phyloP scores from a whole-genome alignment of 805 yeast genomes.

The Pichia thaimueangensis region DNA sequence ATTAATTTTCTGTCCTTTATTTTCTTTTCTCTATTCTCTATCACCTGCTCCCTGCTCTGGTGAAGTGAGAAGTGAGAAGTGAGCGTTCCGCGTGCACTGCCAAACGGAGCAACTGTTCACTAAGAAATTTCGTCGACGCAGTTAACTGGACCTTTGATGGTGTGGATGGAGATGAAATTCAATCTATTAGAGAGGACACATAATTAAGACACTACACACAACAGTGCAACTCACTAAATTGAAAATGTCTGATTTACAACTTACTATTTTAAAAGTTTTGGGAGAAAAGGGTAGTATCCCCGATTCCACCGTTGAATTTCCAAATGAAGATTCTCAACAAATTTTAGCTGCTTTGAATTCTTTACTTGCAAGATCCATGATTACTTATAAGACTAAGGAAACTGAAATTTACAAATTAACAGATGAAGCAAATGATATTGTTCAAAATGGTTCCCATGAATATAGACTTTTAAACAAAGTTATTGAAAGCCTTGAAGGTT shows the following conservation, averaged over 20 bases:
- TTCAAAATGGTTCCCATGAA: slow-evolving; percentile 85
- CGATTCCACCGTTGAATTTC: slow-evolving; percentile 65
- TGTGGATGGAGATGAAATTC: too few relatives aligned
- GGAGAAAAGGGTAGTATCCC: slow-evolving; percentile 56
- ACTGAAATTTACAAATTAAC: slow-evolving; percentile 70
- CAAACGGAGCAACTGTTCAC: too few relatives aligned
- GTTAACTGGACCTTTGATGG: too few relatives aligned
- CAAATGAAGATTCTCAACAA: slow-evolving; percentile 54
- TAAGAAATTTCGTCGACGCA: too few relatives aligned
- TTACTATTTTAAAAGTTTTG: slow-evolving; percentile 56
- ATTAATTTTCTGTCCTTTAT: too few relatives aligned
- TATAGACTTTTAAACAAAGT: slow-evolving; percentile 71
- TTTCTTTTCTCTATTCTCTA: too few relatives aligned
- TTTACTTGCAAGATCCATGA: slow-evolving; percentile 76
- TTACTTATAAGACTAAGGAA: slow-evolving; percentile 66
- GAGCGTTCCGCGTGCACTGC: too few relatives aligned
- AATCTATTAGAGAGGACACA: too few relatives aligned
- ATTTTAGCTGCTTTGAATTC: slow-evolving; percentile 84
- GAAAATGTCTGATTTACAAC: slow-evolving; percentile 65
- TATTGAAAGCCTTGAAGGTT: slow-evolving; percentile 64
- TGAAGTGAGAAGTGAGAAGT: too few relatives aligned
- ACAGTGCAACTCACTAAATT: too few relatives aligned
- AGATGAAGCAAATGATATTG: slow-evolving; percentile 74
- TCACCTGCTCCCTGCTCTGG: too few relatives aligned
- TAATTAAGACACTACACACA: too few relatives aligned